Evolutionary conservation across 352 stramenopile genomes (phyloP).

Genomic region (Phytophthora cryptogea): DNA sequence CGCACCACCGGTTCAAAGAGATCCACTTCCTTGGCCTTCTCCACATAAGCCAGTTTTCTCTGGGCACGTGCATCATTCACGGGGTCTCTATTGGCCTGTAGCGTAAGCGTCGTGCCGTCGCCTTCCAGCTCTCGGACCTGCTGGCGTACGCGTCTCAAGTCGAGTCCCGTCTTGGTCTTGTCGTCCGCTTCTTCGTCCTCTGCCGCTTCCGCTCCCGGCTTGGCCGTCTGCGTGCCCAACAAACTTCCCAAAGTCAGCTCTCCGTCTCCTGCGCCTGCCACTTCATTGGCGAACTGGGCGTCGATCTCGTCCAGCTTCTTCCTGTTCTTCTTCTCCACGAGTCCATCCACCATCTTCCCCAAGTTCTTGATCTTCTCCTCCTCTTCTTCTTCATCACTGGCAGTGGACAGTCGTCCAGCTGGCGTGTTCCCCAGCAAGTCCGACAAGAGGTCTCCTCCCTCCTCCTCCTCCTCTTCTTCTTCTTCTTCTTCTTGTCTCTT

Average conservation of each 20-base stretch:
- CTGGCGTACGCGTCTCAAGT: constrained; percentile 70
- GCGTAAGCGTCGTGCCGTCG: constrained; percentile 48
- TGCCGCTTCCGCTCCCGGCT: constrained; percentile 36
- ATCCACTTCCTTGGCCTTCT: constrained; percentile 89
- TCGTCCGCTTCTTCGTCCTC: constrained; percentile 25
- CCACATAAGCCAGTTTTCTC: constrained; percentile 90
- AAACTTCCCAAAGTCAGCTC: constrained; percentile 34
- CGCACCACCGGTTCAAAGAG: constrained; percentile 91
- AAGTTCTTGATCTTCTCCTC: constrained; percentile 61
- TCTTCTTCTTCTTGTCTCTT: constrained; percentile 40
- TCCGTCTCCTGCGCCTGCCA: constrained; percentile 11
- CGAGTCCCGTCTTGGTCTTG: constrained; percentile 35
- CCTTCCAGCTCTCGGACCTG: constrained; percentile 74
- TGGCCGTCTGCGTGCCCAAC: constrained; percentile 45
- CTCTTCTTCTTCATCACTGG: constrained; percentile 43
- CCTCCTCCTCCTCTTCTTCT: constrained; percentile 54
- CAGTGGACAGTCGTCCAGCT: constrained; percentile 57
- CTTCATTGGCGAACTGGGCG: constrained; percentile 37
- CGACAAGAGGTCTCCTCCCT: constrained; percentile 72
- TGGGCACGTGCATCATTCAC: constrained; percentile 87
- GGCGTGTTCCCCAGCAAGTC: constrained; percentile 70
- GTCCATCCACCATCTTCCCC: constrained; percentile 48
- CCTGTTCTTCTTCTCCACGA: constrained; percentile 54
- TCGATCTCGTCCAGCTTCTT: constrained; percentile 65
- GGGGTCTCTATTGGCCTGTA: constrained; percentile 70